Percentiles rank a stretch among this genome's conserved stretches.
These are phyloP conservation scores for Beauveria asiatica DNA, from an alignment of 2,329 filamentous ascomycete genomes.

Conservation along the genomic window DNA sequence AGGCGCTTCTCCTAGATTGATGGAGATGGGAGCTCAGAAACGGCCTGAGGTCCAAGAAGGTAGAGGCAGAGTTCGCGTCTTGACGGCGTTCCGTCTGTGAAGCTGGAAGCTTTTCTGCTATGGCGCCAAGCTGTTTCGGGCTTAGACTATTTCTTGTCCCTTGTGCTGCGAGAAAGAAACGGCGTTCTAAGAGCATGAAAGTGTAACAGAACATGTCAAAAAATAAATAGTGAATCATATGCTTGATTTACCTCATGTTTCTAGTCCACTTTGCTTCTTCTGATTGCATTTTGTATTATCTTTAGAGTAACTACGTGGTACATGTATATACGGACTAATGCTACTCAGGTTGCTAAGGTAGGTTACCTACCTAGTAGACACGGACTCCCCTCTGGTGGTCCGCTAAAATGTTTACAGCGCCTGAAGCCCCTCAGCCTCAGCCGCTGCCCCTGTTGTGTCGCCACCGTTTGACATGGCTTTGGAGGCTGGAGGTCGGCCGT, in stretches of 20 bases:
- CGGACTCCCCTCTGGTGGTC: not conserved
- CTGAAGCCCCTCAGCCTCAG: not conserved
- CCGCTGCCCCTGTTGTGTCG: not conserved
- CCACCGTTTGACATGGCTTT: not conserved
- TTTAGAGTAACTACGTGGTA: too few species aligned
- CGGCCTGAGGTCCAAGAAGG: not conserved
- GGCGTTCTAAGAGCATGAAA: not conserved
- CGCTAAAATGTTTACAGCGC: not conserved
- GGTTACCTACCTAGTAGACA: not conserved
- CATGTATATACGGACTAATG: too few species aligned
- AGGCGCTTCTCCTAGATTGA: conserved; percentile 12
- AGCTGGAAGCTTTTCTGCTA: conserved; percentile 14
- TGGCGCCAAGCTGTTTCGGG: conserved; percentile 1
- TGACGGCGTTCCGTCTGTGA: not conserved
- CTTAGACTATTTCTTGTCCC: not conserved
- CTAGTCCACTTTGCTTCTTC: too few species aligned
- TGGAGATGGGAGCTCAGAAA: conserved; percentile 14
- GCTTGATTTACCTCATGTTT: too few species aligned
- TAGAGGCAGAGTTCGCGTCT: conserved; percentile 10
- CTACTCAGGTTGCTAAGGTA: not conserved
- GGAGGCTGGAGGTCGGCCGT: not conserved
- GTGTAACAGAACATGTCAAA: not conserved
- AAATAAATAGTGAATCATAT: too few species aligned
- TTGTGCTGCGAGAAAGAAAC: not conserved
- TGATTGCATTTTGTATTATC: too few species aligned